These are phyloP conservation scores for Amanita jacksonii DNA, from an alignment of 768 basidiomycete species.

Conservation along the genomic window DNA sequence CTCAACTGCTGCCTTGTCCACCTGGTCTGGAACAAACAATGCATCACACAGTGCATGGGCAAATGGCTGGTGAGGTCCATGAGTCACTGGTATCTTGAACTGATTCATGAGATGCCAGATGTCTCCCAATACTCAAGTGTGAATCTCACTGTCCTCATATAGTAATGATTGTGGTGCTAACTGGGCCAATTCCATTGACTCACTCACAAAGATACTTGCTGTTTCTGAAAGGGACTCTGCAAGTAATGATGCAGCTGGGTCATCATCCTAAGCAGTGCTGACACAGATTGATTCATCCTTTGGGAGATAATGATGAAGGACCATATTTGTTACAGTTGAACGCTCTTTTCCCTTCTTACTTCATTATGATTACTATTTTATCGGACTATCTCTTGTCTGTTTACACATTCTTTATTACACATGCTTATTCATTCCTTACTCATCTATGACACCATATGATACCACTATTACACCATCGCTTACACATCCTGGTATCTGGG, in stretches of 20 bases:
- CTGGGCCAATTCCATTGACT: neutral
- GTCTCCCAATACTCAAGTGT: constrained; percentile 14
- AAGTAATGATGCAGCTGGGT: neutral
- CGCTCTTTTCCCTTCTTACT: too few species aligned
- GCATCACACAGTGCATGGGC: constrained; percentile 17
- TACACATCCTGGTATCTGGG: too few species aligned
- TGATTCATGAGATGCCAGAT: constrained; percentile 19
- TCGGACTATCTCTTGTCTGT: too few species aligned
- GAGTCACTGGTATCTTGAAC: constrained; percentile 16
- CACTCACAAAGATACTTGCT: too few species aligned
- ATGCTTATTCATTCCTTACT: too few species aligned
- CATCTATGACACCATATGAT: too few species aligned
- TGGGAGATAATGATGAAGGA: constrained; percentile 16
- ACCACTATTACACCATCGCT: too few species aligned
- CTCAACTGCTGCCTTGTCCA: constrained; percentile 10
- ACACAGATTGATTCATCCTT: constrained; percentile 13
- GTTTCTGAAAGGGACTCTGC: neutral
- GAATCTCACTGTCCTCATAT: neutral
- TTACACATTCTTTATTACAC: too few species aligned
- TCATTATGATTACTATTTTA: too few species aligned
- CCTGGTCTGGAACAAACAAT: constrained; percentile 16
- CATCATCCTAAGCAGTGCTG: constrained; percentile 16
- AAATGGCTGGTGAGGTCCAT: constrained; percentile 17
- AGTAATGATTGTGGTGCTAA: neutral
- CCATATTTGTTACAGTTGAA: too few species aligned